These are phyloP conservation scores for Somion occarium DNA, from an alignment of 1,284 basidiomycete species.

Conservation along the genomic window DNA sequence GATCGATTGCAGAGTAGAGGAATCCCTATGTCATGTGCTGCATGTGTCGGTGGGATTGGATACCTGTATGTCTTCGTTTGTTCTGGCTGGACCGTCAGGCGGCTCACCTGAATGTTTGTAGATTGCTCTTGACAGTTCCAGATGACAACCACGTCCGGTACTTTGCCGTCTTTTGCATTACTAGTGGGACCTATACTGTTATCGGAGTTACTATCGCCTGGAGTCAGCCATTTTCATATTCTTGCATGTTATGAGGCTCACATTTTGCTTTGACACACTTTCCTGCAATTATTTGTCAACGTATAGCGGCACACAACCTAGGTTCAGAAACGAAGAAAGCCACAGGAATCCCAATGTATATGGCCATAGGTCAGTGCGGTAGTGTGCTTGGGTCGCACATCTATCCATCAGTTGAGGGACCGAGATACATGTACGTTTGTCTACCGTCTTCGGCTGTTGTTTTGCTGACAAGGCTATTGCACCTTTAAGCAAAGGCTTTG, in stretches of 20 bases:
- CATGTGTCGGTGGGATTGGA: constrained; percentile 53
- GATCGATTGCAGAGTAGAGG: constrained; percentile 75
- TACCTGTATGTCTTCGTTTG: constrained; percentile 43
- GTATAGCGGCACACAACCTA: constrained; percentile 63
- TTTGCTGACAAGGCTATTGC: background rate
- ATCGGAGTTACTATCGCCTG: constrained; percentile 67
- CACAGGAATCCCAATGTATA: constrained; percentile 68
- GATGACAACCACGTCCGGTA: constrained; percentile 51
- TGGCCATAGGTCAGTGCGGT: constrained; percentile 72
- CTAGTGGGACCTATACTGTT: constrained; percentile 62
- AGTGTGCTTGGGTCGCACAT: constrained; percentile 69
- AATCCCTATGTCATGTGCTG: constrained; percentile 44
- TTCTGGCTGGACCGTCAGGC: background rate
- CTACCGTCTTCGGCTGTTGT: background rate
- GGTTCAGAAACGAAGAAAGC: constrained; percentile 77
- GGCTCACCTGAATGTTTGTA: constrained; percentile 17
- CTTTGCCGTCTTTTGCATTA: constrained; percentile 67
- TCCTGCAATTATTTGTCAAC: background rate
- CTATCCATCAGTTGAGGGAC: constrained; percentile 59
- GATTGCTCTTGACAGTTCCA: constrained; percentile 43
- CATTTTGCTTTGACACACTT: background rate
- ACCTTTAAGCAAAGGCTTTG: constrained; percentile 54
- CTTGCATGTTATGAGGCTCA: too few relatives aligned
- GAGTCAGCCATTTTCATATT: constrained; percentile 44
- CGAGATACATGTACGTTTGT: constrained; percentile 49